Percentiles rank a stretch among this genome's conserved stretches.
phyloP scores from a whole-genome alignment of 1,139 yeast genomes.

The Sugiyamaella neomexicana region DNA sequence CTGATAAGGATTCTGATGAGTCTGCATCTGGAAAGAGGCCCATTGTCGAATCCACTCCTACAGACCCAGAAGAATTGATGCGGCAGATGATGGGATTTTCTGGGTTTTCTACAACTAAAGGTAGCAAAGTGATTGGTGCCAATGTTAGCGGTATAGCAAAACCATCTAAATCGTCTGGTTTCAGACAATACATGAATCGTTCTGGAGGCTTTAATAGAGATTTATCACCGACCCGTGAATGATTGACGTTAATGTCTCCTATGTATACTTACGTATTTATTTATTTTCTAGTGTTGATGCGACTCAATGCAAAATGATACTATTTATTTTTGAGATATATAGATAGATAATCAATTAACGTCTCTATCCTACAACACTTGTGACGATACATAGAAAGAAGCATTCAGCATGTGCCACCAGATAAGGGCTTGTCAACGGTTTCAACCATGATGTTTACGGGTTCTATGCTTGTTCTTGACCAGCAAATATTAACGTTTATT shows the following conservation, averaged over 20 bases:
- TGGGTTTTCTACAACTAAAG: conserved; percentile 61
- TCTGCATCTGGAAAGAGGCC: not conserved
- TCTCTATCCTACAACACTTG: too few relatives aligned
- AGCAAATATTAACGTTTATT: too few relatives aligned
- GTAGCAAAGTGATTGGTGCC: conserved; percentile 49
- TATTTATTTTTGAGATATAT: too few relatives aligned
- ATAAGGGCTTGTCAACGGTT: too few relatives aligned
- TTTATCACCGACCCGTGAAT: conserved; percentile 48
- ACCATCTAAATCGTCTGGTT: conserved; percentile 47
- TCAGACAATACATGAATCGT: conserved; percentile 69
- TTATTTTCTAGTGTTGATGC: not conserved
- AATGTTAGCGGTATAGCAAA: conserved; percentile 51
- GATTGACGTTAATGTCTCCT: not conserved
- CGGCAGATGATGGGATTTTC: conserved; percentile 62
- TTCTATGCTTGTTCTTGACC: too few relatives aligned
- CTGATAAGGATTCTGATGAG: not conserved
- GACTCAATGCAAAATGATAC: not conserved
- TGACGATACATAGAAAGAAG: too few relatives aligned
- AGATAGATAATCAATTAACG: too few relatives aligned
- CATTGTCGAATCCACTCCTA: not conserved
- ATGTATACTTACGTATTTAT: not conserved
- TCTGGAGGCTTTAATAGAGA: conserved; percentile 61
- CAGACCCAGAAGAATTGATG: conserved; percentile 34
- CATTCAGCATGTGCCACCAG: too few relatives aligned
- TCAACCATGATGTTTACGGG: too few relatives aligned